Percentiles rank a stretch among this genome's conserved stretches.
These are phyloP conservation scores for Brassica juncea DNA, from an alignment of 345 rosid genomes.

Conservation along the genomic window DNA sequence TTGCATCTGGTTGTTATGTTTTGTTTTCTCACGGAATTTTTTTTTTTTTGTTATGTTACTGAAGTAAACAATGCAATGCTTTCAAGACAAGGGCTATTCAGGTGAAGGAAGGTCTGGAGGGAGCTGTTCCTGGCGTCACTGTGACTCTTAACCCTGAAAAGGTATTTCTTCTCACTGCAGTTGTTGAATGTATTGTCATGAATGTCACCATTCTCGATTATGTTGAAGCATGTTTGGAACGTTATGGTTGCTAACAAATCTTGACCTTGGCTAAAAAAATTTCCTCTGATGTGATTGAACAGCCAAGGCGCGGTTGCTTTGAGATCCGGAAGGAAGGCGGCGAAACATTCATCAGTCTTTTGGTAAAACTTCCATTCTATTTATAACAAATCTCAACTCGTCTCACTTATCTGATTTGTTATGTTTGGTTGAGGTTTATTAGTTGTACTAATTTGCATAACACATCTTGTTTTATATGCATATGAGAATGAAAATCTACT, in stretches of 20 bases:
- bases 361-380: slow-evolving; percentile 52
- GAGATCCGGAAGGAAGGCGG: slow-evolving; percentile 82
- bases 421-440: background rate
- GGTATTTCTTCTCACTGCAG: slow-evolving; percentile 37
- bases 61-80: slow-evolving; percentile 80
- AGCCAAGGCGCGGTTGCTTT: slow-evolving; percentile 97
- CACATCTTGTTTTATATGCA: background rate
- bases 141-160: slow-evolving; percentile 81
- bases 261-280: background rate
- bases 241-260: background rate
- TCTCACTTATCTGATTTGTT: background rate
- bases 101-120: slow-evolving; percentile 68
- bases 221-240: background rate
- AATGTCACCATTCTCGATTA: background rate
- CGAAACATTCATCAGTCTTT: slow-evolving; percentile 72
- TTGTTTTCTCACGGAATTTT: background rate
- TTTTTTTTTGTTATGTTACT: background rate
- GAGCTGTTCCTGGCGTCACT: slow-evolving; percentile 57
- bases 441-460: background rate
- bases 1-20: background rate
- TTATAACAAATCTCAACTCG: background rate
- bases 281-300: slow-evolving; percentile 9
- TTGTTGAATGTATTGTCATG: background rate
- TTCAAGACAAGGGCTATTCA: slow-evolving; percentile 83
- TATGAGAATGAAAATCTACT: background rate